These are phyloP conservation scores for Glarea lozoyensis DNA, from an alignment of 495 filamentous ascomycete species.

Conservation along the genomic window DNA sequence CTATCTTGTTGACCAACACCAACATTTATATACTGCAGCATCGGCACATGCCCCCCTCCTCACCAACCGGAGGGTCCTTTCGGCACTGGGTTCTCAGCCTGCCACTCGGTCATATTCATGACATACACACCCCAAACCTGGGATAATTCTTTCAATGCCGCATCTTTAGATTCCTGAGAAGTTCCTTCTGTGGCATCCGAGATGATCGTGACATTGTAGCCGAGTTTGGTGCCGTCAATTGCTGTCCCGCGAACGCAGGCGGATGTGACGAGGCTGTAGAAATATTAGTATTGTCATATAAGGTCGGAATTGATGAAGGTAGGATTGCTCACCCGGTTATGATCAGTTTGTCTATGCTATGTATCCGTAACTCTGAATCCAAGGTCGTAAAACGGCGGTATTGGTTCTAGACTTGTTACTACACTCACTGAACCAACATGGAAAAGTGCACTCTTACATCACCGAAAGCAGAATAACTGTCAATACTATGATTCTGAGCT, in stretches of 20 bases:
- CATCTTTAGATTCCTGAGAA: slow-evolving; percentile 16
- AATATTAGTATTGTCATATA: too few relatives aligned
- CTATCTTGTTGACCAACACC: too few relatives aligned
- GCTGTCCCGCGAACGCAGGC: slow-evolving; percentile 26
- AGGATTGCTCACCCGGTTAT: too few relatives aligned
- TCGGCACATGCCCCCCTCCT: not conserved
- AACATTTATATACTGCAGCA: too few relatives aligned
- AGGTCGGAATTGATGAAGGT: too few relatives aligned
- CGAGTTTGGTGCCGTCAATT: slow-evolving; percentile 24
- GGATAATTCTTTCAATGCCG: slow-evolving; percentile 17
- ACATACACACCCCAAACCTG: slow-evolving; percentile 23
- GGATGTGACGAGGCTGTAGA: slow-evolving; percentile 23
- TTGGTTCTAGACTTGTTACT: too few relatives aligned
- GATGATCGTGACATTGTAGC: slow-evolving; percentile 24
- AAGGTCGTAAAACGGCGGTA: slow-evolving; percentile 26
- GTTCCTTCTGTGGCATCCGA: slow-evolving; percentile 22
- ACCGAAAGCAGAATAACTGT: slow-evolving; percentile 24
- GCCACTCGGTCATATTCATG: slow-evolving; percentile 21
- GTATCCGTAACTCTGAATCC: slow-evolving; percentile 18
- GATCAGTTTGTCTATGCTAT: slow-evolving; percentile 22
- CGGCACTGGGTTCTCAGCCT: slow-evolving; percentile 11
- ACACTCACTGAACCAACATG: too few relatives aligned
- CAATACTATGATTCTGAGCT: slow-evolving; percentile 24
- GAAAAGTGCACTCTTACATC: too few relatives aligned
- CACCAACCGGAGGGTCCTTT: not conserved